Conservation (phyloP, 768 basidiomycete species). For the Lentinula aciculospora region DNA sequence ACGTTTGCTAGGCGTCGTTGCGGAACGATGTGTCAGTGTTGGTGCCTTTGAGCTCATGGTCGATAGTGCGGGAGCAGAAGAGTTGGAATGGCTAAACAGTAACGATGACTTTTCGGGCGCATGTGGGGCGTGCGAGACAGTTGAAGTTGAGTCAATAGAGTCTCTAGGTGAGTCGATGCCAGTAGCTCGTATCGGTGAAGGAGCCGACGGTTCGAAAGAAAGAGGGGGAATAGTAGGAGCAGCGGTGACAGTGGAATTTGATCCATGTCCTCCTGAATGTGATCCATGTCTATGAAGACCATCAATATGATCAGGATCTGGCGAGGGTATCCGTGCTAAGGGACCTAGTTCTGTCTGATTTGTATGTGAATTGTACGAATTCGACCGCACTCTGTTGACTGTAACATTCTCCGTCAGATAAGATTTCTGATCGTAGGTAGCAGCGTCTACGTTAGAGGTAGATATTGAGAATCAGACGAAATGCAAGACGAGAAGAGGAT, state of each 20-base stretch:
- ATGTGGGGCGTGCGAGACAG: conserved; percentile 29
- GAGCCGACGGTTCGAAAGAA: conserved; percentile 43
- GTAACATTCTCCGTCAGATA: conserved; percentile 43
- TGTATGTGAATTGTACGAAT: conserved; percentile 69
- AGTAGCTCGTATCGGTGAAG: conserved; percentile 16
- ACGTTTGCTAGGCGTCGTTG: conserved; percentile 64
- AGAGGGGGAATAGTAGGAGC: conserved; percentile 47
- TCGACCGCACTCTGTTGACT: conserved; percentile 63
- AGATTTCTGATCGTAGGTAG: conserved; percentile 58
- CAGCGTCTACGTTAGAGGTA: conserved; percentile 45
- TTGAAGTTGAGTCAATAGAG: conserved; percentile 26
- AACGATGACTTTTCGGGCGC: conserved; percentile 38
- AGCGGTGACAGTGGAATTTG: neutral
- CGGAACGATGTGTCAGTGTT: conserved; percentile 64
- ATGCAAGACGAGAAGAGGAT: neutral
- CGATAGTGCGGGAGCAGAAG: conserved; percentile 84
- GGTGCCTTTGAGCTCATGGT: conserved; percentile 37
- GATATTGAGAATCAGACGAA: neutral
- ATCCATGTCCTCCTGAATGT: conserved; percentile 42
- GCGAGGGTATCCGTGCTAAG: conserved; percentile 74
- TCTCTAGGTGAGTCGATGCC: conserved; percentile 35
- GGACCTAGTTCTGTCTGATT: conserved; percentile 60
- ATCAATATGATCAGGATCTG: conserved; percentile 83
- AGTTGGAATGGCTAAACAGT: conserved; percentile 84
- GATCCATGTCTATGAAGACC: conserved; percentile 71